Conservation (phyloP, 371 early-diverging fungal species). For the Apophysomyces trapeziformis region DNA sequence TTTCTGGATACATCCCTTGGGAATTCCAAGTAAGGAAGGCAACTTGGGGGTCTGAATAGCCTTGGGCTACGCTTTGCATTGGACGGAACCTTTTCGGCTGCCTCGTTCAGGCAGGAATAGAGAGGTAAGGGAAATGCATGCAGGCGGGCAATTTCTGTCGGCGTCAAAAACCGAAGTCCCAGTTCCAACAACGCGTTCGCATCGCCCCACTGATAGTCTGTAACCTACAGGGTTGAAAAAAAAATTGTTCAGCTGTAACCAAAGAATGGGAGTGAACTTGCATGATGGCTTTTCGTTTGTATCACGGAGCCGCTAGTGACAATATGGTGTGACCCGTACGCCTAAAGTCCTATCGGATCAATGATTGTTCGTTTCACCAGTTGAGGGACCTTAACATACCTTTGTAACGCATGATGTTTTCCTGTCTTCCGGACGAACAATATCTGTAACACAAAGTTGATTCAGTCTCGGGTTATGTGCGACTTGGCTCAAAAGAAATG, state of each 20-base stretch:
- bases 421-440: conserved; percentile 53
- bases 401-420: conserved; percentile 78
- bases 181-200: conserved; percentile 54
- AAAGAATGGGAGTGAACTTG: conserved; percentile 12
- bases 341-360: conserved; percentile 33
- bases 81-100: conserved; percentile 1
- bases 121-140: conserved; percentile 72
- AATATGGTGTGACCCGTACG: conserved; percentile 73
- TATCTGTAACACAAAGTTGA: conserved; percentile 40
- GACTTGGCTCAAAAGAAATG: not conserved
- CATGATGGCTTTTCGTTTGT: conserved; percentile 55
- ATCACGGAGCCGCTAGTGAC: conserved; percentile 70
- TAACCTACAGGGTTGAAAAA: conserved; percentile 19
- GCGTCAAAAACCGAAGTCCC: conserved; percentile 78
- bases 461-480: conserved; percentile 4
- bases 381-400: conserved; percentile 21
- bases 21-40: conserved; percentile 46
- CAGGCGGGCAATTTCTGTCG: conserved; percentile 74
- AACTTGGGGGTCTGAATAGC: conserved; percentile 24
- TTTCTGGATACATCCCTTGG: conserved; percentile 52
- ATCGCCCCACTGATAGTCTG: conserved; percentile 54
- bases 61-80: not conserved
- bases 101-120: conserved; percentile 11
- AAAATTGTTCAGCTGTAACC: not conserved
- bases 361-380: too few relatives aligned